Evolutionary conservation across 2,329 filamentous ascomycete genomes (phyloP), one percentile per base, ranked within the genome.

Genomic region (Lasiodiplodia theobromae): DNA sequence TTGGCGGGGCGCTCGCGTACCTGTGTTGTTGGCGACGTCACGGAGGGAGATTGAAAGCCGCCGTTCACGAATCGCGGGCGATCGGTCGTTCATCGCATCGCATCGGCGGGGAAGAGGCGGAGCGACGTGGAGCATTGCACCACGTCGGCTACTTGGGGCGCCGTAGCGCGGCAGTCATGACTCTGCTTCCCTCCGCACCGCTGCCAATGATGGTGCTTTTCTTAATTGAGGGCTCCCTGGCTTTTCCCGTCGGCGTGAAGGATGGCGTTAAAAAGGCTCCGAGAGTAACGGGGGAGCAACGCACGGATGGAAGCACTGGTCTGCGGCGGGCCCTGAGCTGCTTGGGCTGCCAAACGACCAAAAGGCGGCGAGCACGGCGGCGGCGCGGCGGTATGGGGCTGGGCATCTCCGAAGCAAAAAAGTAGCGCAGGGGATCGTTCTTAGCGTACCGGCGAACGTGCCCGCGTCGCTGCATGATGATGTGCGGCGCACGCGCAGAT

Each of bases 251-350:
- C 37, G 54, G 54, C 54, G 54, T 57, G 54, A 37, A 57, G 31
- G 54, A 57, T 57, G 58, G 40, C 57, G 38, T 62, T 34, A 49
- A 49, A n/a, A 37, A 44, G 37, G 21, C 58, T 34, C 40, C 31
- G 44, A 64, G n/a, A 23, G 31, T 34, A n/a, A 25, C 38, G 21
- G 31, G n/a, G 31, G 14, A 52, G 21, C 28, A 18, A 52, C 31
- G 60, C 60, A 64, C 60, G 60, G 60, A 64, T 52, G 28, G 60
- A 53, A 52, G 60, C 60, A 49, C 47, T 49, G 58, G 34, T 44
- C 58, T 47, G 28, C 60, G 54, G 23, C 54, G n/a, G 52, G 47
- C 47, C 60, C 47, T 62, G 58, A 34, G 34, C 18, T 18, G 34
- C 25, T 31, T 40, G 58, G 58, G 56, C 56, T 44, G 25, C 12